Evolutionary conservation across 1,284 basidiomycete genomes (phyloP), one percentile per base, ranked within the genome.

Genomic region (Caloboletus inedulis): DNA sequence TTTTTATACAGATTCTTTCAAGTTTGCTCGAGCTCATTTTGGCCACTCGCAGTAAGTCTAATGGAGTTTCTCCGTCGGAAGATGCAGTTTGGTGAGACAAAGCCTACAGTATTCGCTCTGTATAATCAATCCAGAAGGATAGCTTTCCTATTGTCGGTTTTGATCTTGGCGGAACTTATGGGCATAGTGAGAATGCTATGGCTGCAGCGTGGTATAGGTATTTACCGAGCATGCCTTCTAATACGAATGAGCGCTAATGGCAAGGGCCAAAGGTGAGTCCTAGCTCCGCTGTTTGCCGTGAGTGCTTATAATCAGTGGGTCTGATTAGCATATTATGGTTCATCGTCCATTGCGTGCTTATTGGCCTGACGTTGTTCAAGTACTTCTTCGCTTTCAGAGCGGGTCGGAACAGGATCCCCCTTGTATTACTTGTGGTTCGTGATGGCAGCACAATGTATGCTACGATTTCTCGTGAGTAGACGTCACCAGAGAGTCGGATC

Each of bases 371-470:
- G 18, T 30, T 45, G 30, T 48, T 53, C 57, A 64, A 62, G 47
- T 68, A 62, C 25, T 25, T 53, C 29, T 7, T 34, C 2, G 46
- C 50, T 47, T 36, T 33, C 2, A 57, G 43, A 41, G 43, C 41
- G 12, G 56, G 63, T 19, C 54, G 50, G 52, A 51, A 56, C 0
- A 61, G 52, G 37, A 53, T 47, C 0, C 61, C 65, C 2, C 54
- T 64, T n/a, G 55, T 64, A 30, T 57, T 49, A n/a, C 56, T 65
- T 7, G 43, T 64, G 21, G 43, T 68, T 14, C 54, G 56, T 16
- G 63, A 63, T 34, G 30, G 52, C 16, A 48, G 51, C 19, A 53
- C 10, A 13, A 44, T 56, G 1, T 68, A 62, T 44, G 42, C 8
- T 39, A 37, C 43, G 2, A 49, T 34, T 1, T 3, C 44, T 12